These are phyloP conservation scores for Pichia deserticola DNA, from an alignment of 805 yeast genomes.

Conservation along the genomic window DNA sequence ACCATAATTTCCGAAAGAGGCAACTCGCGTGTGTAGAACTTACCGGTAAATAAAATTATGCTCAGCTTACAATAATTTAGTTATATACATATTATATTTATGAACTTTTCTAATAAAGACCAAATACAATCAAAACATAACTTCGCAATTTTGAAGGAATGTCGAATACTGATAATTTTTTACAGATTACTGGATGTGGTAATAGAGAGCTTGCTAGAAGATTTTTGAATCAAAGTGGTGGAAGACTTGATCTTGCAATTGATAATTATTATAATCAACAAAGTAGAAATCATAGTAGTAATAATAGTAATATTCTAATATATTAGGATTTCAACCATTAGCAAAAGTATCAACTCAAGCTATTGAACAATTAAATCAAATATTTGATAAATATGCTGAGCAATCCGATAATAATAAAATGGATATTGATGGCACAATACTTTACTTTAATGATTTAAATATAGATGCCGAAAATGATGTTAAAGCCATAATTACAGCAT, in stretches of 20 bases:
- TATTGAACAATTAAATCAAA: conserved; percentile 11
- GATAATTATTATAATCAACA: conserved; percentile 6
- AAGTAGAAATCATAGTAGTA: background rate
- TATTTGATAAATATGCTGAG: conserved; percentile 18
- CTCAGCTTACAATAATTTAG: too few relatives aligned
- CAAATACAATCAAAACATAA: too few relatives aligned
- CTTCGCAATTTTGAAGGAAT: background rate
- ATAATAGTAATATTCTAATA: background rate
- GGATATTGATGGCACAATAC: conserved; percentile 72
- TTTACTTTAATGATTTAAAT: conserved; percentile 57
- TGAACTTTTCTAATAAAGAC: too few relatives aligned
- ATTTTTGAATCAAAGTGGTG: conserved; percentile 23
- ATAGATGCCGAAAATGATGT: conserved; percentile 65
- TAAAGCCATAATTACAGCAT: conserved; percentile 62
- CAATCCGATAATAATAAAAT: conserved; percentile 29
- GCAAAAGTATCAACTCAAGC: background rate
- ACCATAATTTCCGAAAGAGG: background rate
- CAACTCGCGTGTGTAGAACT: background rate
- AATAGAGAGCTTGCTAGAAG: conserved; percentile 30
- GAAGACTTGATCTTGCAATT: conserved; percentile 8
- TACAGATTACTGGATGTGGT: conserved; percentile 34
- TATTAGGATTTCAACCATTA: background rate
- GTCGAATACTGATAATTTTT: conserved; percentile 20
- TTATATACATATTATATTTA: too few relatives aligned
- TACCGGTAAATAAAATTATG: background rate